These are phyloP conservation scores for Leucogyrophana mollusca DNA, from an alignment of 768 basidiomycete species.

Conservation along the genomic window DNA sequence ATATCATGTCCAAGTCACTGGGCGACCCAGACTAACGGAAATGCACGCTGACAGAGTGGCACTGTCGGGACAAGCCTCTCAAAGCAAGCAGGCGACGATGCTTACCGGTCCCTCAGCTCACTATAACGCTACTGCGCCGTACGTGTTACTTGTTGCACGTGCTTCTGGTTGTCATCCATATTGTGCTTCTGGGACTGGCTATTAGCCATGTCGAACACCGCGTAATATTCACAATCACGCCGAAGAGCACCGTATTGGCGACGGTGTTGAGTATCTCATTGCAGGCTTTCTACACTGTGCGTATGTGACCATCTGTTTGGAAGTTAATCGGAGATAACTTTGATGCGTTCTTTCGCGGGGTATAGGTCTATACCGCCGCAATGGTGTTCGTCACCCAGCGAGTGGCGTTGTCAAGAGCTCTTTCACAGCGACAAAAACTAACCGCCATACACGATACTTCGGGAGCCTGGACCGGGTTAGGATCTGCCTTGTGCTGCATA, in stretches of 20 bases:
- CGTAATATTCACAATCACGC: not conserved
- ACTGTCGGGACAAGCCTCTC: too few relatives aligned
- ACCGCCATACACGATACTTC: conserved; percentile 4
- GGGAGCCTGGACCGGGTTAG: conserved; percentile 4
- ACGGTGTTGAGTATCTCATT: conserved; percentile 1
- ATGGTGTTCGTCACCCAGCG: conserved; percentile 4
- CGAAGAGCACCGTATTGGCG: not conserved
- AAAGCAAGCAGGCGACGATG: too few relatives aligned
- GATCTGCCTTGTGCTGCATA: not conserved
- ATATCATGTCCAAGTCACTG: too few relatives aligned
- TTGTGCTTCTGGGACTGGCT: conserved; percentile 2
- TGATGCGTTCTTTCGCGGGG: too few relatives aligned
- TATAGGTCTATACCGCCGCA: conserved; percentile 1
- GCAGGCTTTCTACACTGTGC: conserved; percentile 1
- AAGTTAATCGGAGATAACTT: not conserved
- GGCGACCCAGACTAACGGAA: too few relatives aligned
- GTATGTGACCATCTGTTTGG: not conserved
- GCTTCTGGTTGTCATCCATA: conserved; percentile 5
- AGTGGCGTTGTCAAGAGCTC: not conserved
- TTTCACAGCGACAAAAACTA: not conserved
- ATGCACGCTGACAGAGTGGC: too few relatives aligned
- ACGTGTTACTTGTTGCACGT: not conserved
- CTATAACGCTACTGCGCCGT: too few relatives aligned
- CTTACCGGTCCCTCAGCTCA: too few relatives aligned
- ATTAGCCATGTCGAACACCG: not conserved